Evolutionary conservation across 768 basidiomycete genomes (phyloP), one percentile per base, ranked within the genome.

Genomic region (Russula lepida): DNA sequence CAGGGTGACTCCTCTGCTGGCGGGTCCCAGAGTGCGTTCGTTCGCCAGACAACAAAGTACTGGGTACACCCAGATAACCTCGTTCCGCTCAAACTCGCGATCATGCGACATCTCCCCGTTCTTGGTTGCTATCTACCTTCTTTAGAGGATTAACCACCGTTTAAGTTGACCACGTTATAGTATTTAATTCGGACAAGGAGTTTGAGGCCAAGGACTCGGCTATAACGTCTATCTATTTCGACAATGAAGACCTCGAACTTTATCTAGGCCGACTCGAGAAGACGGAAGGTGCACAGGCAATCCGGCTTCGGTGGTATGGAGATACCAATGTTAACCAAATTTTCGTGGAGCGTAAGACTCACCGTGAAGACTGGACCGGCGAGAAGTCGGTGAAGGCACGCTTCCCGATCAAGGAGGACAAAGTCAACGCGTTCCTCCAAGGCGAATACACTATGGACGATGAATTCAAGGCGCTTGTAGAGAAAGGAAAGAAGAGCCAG

Each of bases 61-160:
- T 99, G 97, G 97, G 95, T 95, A 3, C 95, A 98, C 71, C 89
- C 88, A 1, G 95, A 98, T 71, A 98, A 98, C 70, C 81, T 97
- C 41, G 88, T 98, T 27, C 86, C 92, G 15, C 79, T 98, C 58
- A 98, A 99, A 74, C 74, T 99, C 49, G 92, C 93, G 17, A 93
- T 99, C 69, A 75, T 99, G 67, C 82, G 88, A 66, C 84, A 98
- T 71, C 77, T 99, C 6, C 97, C 97, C 27, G 97, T 99, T 1
- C 78, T 99, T 46, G 95, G 95, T 95, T 48, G 81, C 72, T 8
- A 35, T 49, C 49, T 32, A 15, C 8, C 41, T 15, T 35, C 56
- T 3, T 49, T 30, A 6, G 25, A 51, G 21, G 13, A 33, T 12
- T 27, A n/a, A 37, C 15, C 15, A 25, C 23, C 48, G 15, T 35